phyloP scores from a whole-genome alignment of 129 eudicot genomes.

The Logfia minima region DNA sequence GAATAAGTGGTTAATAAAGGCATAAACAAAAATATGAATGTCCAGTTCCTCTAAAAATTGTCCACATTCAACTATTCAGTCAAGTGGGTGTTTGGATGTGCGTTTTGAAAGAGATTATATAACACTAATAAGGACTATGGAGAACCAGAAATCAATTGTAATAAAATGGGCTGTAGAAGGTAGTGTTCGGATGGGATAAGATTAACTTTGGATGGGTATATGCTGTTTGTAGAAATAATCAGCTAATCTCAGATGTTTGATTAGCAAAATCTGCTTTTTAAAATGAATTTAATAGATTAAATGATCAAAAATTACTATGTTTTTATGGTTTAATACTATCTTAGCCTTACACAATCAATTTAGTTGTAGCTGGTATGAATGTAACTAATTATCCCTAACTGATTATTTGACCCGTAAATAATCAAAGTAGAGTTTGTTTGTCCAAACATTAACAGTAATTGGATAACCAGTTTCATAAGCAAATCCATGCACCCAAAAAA shows the following conservation, averaged over 20 bases:
- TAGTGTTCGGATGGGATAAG: background rate
- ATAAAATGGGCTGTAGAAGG: background rate
- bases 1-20: background rate
- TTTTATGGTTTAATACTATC: background rate
- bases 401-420: background rate
- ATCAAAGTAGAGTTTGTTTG: background rate
- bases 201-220: background rate
- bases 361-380: background rate
- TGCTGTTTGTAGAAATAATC: background rate
- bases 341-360: background rate
- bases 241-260: too few species aligned
- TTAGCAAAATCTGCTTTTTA: background rate
- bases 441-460: background rate
- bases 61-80: background rate
- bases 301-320: background rate
- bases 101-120: background rate
- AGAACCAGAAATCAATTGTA: background rate
- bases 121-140: background rate
- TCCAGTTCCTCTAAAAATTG: background rate
- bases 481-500: background rate
- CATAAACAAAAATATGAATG: background rate
- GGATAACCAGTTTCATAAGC: too few species aligned
- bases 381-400: background rate
- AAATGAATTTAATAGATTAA: background rate
- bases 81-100: background rate